phyloP scores from a whole-genome alignment of 371 early-diverging fungal genomes.

The Lichtheimia ramosa region DNA sequence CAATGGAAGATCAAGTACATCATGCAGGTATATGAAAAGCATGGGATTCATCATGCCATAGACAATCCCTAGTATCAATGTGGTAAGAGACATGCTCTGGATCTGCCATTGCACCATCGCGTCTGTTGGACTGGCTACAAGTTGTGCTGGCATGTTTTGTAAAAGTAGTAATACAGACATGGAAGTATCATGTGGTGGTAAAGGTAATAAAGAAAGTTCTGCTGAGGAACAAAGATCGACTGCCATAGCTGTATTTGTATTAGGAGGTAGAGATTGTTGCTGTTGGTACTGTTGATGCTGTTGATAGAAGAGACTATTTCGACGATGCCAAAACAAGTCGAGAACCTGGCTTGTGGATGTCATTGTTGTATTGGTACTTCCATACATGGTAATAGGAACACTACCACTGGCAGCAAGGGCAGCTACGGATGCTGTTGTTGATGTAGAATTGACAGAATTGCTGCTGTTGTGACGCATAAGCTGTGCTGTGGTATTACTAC shows the following conservation, averaged over 20 bases:
- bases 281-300: constrained; percentile 6
- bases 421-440: constrained; percentile 8
- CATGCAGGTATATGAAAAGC: constrained; percentile 28
- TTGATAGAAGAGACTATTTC: constrained; percentile 1
- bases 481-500: constrained; percentile 8
- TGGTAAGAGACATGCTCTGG: constrained; percentile 17
- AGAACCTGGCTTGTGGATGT: constrained; percentile 4
- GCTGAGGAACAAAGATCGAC: constrained; percentile 14
- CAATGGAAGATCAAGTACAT: constrained; percentile 24
- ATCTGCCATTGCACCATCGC: constrained; percentile 12
- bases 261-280: background rate
- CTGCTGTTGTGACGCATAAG: constrained; percentile 13
- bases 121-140: constrained; percentile 1
- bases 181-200: constrained; percentile 29
- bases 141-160: background rate
- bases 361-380: constrained; percentile 8
- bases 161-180: constrained; percentile 20
- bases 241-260: constrained; percentile 5
- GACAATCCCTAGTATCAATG: constrained; percentile 28
- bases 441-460: constrained; percentile 11
- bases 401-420: constrained; percentile 14
- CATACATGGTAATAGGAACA: constrained; percentile 13
- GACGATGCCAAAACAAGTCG: constrained; percentile 2
- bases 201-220: constrained; percentile 31
- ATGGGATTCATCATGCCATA: constrained; percentile 28